These are phyloP conservation scores for Geotrichum restrictum DNA, from an alignment of 1,139 yeast species.

Conservation along the genomic window DNA sequence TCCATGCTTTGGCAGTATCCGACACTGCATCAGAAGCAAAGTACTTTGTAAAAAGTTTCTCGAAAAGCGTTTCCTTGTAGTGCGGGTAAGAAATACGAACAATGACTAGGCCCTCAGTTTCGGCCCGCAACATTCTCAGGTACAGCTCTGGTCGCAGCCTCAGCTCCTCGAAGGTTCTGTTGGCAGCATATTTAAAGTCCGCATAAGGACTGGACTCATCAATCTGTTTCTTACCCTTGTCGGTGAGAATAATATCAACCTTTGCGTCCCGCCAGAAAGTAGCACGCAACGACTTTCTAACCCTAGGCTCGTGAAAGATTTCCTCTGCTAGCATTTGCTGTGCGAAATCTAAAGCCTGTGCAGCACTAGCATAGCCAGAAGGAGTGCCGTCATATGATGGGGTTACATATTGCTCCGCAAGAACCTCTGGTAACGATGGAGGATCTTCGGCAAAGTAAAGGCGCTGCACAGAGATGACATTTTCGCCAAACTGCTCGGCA, in stretches of 20 bases:
- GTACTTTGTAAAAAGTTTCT: conserved; percentile 52
- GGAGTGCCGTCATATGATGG: conserved; percentile 31
- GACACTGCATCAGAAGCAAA: conserved; percentile 80
- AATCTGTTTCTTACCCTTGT: conserved; percentile 79
- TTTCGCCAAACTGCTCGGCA: conserved; percentile 79
- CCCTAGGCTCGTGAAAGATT: conserved; percentile 72
- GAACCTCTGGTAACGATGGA: conserved; percentile 57
- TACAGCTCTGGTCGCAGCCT: conserved; percentile 72
- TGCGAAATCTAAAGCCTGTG: conserved; percentile 68
- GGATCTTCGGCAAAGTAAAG: conserved; percentile 70
- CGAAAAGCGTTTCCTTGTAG: conserved; percentile 46
- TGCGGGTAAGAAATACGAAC: conserved; percentile 44
- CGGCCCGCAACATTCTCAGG: conserved; percentile 89
- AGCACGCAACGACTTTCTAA: conserved; percentile 70
- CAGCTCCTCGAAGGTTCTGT: conserved; percentile 72
- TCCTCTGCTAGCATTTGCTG: conserved; percentile 75
- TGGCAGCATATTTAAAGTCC: conserved; percentile 86
- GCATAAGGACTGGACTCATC: conserved; percentile 78
- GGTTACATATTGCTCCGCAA: conserved; percentile 50
- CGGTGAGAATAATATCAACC: conserved; percentile 73
- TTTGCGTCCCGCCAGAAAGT: conserved; percentile 65
- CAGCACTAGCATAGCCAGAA: conserved; percentile 54
- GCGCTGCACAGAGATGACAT: conserved; percentile 67
- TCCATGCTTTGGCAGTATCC: conserved; percentile 79
- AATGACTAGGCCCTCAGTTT: conserved; percentile 54